phyloP scores from a whole-genome alignment of 2,329 filamentous ascomycete species.

The Xylaria sp. region DNA sequence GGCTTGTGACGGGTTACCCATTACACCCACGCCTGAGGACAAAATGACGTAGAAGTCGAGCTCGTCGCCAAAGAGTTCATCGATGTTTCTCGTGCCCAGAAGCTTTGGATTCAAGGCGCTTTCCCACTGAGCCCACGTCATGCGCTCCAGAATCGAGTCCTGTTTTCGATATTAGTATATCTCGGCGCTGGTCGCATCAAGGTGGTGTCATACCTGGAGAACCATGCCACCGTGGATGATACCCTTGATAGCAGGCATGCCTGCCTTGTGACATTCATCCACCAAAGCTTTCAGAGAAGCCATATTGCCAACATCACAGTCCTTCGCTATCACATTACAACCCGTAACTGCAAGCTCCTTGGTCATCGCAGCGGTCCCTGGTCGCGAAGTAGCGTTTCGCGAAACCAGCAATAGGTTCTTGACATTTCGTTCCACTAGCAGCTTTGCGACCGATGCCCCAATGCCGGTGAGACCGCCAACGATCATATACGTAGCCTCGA shows the following conservation, averaged over 20 bases:
- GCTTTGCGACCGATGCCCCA: conserved; percentile 31
- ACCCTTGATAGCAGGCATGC: conserved; percentile 24
- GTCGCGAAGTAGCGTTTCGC: conserved; percentile 33
- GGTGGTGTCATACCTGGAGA: conserved; percentile 16
- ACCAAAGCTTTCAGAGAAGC: conserved; percentile 5
- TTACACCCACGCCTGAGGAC: conserved; percentile 14
- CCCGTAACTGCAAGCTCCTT: conserved; percentile 21
- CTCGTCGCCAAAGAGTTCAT: conserved; percentile 14
- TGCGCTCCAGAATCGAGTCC: conserved; percentile 24
- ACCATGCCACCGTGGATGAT: conserved; percentile 27
- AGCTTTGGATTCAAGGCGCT: conserved; percentile 17
- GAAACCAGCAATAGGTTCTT: conserved; percentile 49
- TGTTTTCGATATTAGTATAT: conserved; percentile 9
- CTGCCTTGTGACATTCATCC: neutral
- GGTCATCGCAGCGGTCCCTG: conserved; percentile 30
- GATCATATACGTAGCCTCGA: conserved; percentile 47
- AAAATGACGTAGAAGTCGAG: conserved; percentile 28
- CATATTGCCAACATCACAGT: conserved; percentile 25
- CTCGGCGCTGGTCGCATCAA: neutral
- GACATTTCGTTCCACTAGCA: conserved; percentile 43
- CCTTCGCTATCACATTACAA: conserved; percentile 4
- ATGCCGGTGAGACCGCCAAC: conserved; percentile 49
- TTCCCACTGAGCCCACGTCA: conserved; percentile 21
- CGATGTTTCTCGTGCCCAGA: conserved; percentile 15
- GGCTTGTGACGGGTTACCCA: conserved; percentile 20